Evolutionary conservation across 768 basidiomycete genomes (phyloP), one percentile per base, ranked within the genome.

Genomic region (Serendipita indica): DNA sequence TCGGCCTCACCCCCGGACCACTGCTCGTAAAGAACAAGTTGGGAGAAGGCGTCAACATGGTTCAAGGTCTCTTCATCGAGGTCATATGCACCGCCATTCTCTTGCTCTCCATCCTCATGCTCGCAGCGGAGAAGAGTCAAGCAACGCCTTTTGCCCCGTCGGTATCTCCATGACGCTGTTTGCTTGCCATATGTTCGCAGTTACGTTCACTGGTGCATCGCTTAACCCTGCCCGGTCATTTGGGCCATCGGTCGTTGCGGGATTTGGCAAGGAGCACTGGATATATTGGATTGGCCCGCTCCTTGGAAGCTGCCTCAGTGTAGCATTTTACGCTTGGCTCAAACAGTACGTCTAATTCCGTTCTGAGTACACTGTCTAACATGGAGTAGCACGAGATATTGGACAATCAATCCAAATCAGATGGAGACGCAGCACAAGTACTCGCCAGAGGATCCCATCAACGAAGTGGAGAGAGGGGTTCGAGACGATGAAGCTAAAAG

Each of bases 161-260:
- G 43, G 69, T 64, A 16, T 30, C 33, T 61, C 32, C 22, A 30
- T 5, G 14, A 14, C 32, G 45, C 52, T 39, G 28, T 25, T 33
- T 30, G 27, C 16, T 25, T 25, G 27, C 0, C 28, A 18, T 58
- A 83, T 82, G 14, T 83, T 77, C 63, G 77, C 79, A 0, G 76
- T 80, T 4, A 75, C 71, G 60, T 84, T 79, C 65, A 84, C 83
- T 0, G 81, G 83, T 3, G 82, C 79, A 3, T 73, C 73, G 18
- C 81, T 83, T 77, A 86, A 86, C 64, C 78, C 81, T 3, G 83
- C 83, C 12, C 76, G 83, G 58, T 67, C 84, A 0, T 84, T 84
- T 66, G 84, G 83, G 2, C 83, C 84, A 1, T 81, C 84, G 3
- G 81, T 79, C 2, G 72, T 84, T 34, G 75, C 77, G n/a, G 77